Conservation (phyloP, 2,329 filamentous ascomycete species). For the Metarhizium sp. region DNA sequence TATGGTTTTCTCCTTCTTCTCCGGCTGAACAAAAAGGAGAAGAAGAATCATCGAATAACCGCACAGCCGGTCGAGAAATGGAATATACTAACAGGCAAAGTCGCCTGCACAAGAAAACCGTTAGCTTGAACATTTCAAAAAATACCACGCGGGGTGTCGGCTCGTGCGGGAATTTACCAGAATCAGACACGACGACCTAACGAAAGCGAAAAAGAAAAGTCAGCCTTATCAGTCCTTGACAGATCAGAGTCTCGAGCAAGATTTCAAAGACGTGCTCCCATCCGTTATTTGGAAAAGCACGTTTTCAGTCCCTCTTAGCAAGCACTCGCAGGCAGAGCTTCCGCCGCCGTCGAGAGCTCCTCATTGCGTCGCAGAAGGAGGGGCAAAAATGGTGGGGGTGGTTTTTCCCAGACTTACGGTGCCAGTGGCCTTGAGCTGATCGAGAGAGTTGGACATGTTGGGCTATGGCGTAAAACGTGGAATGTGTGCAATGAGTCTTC, state of each 20-base stretch:
- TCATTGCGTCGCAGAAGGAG: slow-evolving; percentile 11
- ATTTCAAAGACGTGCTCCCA: not conserved
- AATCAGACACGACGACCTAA: slow-evolving; percentile 92
- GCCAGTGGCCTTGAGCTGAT: slow-evolving; percentile 94
- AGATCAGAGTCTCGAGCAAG: too few relatives aligned
- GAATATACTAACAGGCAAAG: slow-evolving; percentile 58
- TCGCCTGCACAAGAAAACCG: slow-evolving; percentile 43
- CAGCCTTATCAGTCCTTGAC: slow-evolving; percentile 10
- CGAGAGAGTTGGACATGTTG: slow-evolving; percentile 78
- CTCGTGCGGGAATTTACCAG: slow-evolving; percentile 54
- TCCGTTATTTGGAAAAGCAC: not conserved
- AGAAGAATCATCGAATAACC: not conserved
- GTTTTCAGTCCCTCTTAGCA: not conserved
- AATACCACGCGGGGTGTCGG: slow-evolving; percentile 1
- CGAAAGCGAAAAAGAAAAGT: slow-evolving; percentile 11
- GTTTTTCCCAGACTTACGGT: slow-evolving; percentile 59
- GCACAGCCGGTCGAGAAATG: not conserved
- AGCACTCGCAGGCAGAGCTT: not conserved
- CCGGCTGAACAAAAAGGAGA: not conserved
- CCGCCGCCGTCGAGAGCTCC: not conserved
- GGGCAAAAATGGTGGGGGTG: slow-evolving; percentile 19
- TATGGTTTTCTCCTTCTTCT: not conserved
- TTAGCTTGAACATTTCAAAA: slow-evolving; percentile 15
- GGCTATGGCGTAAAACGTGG: not conserved
- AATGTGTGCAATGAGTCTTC: not conserved